Evolutionary conservation across 768 basidiomycete species (phyloP), one percentile per base, ranked within the genome.

Genomic region (Amanita muscaria): DNA sequence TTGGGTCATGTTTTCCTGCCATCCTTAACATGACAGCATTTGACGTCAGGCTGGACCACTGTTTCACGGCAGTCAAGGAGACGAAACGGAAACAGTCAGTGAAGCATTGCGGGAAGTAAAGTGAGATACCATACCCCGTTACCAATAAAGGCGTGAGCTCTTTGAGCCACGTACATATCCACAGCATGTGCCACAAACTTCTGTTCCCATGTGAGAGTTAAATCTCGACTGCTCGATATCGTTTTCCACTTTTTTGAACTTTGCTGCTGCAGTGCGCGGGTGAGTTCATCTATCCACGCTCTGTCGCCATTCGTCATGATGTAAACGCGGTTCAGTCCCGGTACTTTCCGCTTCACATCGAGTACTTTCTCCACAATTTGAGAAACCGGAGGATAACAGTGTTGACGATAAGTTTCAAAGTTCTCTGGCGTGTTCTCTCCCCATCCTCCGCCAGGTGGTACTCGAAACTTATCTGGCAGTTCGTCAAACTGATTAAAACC

Each of bases 91-190:
- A n/a, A n/a, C n/a, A n/a, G n/a, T n/a, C n/a, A n/a, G n/a, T n/a
- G n/a, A n/a, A n/a, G n/a, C n/a, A n/a, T n/a, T n/a, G n/a, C n/a
- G n/a, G n/a, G n/a, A n/a, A 19, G 12, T n/a, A 15, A n/a, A 16
- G 27, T 32, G 19, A 4, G 14, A 11, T 12, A 9, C 24, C 30
- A 42, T 51, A 77, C 76, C 58, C 75, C 76, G 51, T 77, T 77
- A 0, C 74, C 74, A 45, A 76, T 64, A 46, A 77, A 77, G 5
- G 75, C 69, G 5, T 68, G 70, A 0, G 74, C 73, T 44, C 59
- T 59, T 27, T 66, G 59, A 19, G 67, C 76, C 40, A 77, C 67
- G 40, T 72, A 71, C 74, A 76, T 76, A 55, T 78, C 76, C 9
- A 76, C 66, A 14, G 71, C 70, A 67, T 72, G 66, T 12, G 60